phyloP scores from a whole-genome alignment of 108 stramenopile genomes.

The Nitzschia sp. region DNA sequence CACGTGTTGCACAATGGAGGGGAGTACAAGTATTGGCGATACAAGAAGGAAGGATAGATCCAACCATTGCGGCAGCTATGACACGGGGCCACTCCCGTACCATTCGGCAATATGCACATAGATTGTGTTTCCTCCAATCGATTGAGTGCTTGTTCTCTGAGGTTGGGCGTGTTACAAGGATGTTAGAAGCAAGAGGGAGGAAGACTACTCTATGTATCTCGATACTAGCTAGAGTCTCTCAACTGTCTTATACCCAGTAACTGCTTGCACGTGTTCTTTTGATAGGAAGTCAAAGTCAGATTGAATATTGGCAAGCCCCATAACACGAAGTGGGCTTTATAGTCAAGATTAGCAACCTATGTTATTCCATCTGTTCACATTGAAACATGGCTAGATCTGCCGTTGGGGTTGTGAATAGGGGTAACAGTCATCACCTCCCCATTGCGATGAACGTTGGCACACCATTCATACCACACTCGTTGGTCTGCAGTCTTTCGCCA shows the following conservation, averaged over 20 bases:
- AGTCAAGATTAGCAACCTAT: too few relatives aligned
- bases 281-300: background rate
- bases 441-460: slow-evolving; percentile 60
- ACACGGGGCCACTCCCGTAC: too few relatives aligned
- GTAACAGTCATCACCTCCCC: slow-evolving; percentile 45
- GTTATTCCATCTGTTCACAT: slow-evolving; percentile 23
- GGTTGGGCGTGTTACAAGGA: too few relatives aligned
- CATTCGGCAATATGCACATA: too few relatives aligned
- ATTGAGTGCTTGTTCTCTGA: too few relatives aligned
- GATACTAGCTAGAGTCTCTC: too few relatives aligned
- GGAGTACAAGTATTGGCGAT: slow-evolving; percentile 27
- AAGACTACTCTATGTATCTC: too few relatives aligned
- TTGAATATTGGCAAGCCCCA: background rate
- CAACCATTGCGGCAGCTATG: too few relatives aligned
- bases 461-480: slow-evolving; percentile 99
- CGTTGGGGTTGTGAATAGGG: slow-evolving; percentile 86
- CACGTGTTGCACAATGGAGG: slow-evolving; percentile 44
- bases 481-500: slow-evolving; percentile 71
- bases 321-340: too few relatives aligned
- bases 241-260: too few relatives aligned
- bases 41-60: slow-evolving; percentile 1
- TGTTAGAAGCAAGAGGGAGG: too few relatives aligned
- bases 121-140: too few relatives aligned
- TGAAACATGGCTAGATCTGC: slow-evolving; percentile 80
- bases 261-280: background rate